Percentiles rank a stretch among this genome's conserved stretches.
phyloP scores from a whole-genome alignment of 768 basidiomycete species.

The Amanita pallidorosea region DNA sequence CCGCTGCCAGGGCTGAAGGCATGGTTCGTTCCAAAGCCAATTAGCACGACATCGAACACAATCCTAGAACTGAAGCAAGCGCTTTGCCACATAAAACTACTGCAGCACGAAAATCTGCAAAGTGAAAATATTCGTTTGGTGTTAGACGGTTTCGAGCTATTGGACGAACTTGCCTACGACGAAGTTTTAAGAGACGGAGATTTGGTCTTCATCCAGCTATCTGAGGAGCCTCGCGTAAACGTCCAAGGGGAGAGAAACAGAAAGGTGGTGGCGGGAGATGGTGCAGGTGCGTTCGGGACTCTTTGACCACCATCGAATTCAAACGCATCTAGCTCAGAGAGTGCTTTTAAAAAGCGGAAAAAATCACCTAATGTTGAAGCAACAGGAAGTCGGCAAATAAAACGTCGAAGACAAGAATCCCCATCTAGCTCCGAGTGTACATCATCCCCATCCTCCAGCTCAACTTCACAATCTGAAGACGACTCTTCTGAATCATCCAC shows the following conservation, averaged over 20 bases:
- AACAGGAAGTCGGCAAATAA: background rate
- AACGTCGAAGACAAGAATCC: background rate
- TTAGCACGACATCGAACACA: conserved; percentile 12
- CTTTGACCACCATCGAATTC: background rate
- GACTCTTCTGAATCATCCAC: conserved; percentile 13
- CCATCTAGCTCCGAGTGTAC: background rate
- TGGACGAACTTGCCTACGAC: conserved; percentile 25
- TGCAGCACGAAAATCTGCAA: conserved; percentile 16
- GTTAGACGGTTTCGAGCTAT: conserved; percentile 38
- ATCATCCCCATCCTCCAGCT: background rate
- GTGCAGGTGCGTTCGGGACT: background rate
- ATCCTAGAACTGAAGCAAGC: conserved; percentile 27
- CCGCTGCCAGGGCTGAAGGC: conserved; percentile 40
- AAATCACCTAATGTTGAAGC: conserved; percentile 7
- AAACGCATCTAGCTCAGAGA: background rate
- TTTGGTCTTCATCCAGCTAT: conserved; percentile 24
- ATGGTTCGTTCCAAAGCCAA: conserved; percentile 35
- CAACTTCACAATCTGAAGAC: conserved; percentile 19
- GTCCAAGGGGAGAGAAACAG: background rate
- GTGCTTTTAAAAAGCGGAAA: conserved; percentile 16
- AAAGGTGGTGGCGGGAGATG: background rate
- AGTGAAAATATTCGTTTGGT: conserved; percentile 18
- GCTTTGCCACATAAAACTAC: conserved; percentile 23
- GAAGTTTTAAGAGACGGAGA: conserved; percentile 38
- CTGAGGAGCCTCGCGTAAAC: conserved; percentile 3